Conservation (phyloP, 441 rosid genomes). For the Jatropha podagrica region DNA sequence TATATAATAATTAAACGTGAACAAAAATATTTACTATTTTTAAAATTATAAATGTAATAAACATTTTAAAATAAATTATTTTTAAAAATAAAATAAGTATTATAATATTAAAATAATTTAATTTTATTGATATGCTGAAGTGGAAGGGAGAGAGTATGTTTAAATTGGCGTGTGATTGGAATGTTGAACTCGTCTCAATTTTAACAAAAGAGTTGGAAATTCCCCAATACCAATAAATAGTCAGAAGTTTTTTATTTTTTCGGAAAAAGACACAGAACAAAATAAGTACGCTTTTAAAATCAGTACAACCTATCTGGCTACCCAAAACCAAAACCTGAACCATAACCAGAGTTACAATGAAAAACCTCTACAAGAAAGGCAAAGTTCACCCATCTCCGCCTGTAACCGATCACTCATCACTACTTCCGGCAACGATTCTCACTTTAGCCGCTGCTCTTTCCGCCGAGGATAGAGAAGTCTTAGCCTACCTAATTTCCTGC, state of each 20-base stretch:
- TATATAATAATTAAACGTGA: no score
- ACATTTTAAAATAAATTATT: no score
- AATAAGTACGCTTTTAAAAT: neutral
- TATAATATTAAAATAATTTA: no score
- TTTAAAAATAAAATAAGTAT: no score
- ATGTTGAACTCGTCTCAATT: neutral
- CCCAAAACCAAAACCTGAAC: no score
- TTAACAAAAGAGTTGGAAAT: neutral
- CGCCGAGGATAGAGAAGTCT: constrained; percentile 40
- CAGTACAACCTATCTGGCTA: neutral
- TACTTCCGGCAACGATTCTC: constrained; percentile 45
- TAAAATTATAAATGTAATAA: no score
- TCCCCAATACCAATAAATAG: neutral
- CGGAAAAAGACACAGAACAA: neutral
- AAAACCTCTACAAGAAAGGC: constrained; percentile 37
- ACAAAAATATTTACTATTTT: no score
- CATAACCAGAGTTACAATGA: constrained; percentile 18
- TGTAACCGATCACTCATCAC: constrained; percentile 19
- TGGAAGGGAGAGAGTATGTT: no score
- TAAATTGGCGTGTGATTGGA: neutral
- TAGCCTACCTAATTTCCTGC: constrained; percentile 50
- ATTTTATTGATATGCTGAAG: no score
- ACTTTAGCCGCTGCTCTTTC: constrained; percentile 40
- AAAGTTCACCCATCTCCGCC: constrained; percentile 39
- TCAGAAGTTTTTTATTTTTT: neutral